A percentile compares a stretch with the other conserved stretches of the same genome.
These are phyloP conservation scores for Hortaea sp. DNA, from an alignment of 2,329 filamentous ascomycete species.

Conservation along the genomic window DNA sequence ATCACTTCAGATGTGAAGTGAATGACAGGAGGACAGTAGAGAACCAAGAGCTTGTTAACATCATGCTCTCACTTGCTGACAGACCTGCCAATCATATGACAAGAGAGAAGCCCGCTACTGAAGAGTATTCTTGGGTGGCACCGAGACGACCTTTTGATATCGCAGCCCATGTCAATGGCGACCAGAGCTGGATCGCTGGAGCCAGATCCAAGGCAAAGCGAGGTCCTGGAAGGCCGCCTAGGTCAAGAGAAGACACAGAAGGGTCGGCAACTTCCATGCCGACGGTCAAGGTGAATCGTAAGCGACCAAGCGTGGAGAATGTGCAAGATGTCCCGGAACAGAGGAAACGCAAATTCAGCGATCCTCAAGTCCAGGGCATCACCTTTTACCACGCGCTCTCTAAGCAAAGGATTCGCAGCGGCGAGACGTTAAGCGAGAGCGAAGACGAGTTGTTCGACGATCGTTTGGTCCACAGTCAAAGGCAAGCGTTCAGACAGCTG, in stretches of 20 bases:
- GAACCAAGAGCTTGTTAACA: not conserved
- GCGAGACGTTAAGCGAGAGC: conserved; percentile 32
- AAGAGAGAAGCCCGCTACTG: conserved; percentile 16
- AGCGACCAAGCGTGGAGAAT: conserved; percentile 8
- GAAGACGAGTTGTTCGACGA: conserved; percentile 32
- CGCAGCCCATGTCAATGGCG: conserved; percentile 23
- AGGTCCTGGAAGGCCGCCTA: not conserved
- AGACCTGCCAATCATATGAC: conserved; percentile 6
- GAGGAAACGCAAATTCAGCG: conserved; percentile 21
- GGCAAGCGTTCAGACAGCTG: conserved; percentile 13
- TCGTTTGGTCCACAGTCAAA: conserved; percentile 28
- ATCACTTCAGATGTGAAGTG: conserved; percentile 23
- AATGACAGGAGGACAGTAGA: conserved; percentile 9
- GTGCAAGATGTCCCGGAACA: conserved; percentile 12
- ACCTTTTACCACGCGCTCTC: conserved; percentile 31
- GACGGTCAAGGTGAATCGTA: not conserved
- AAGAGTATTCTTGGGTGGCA: conserved; percentile 23
- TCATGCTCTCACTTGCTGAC: conserved; percentile 1
- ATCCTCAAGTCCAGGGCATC: conserved; percentile 28
- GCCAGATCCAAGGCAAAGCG: not conserved
- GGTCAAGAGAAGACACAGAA: not conserved
- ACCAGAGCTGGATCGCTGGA: conserved; percentile 20
- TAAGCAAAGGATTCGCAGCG: conserved; percentile 29
- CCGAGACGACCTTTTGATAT: conserved; percentile 28
- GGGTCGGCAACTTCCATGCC: not conserved